These are phyloP conservation scores for Heracleum sosnowskyi DNA, from an alignment of 129 eudicot genomes.

Conservation along the genomic window DNA sequence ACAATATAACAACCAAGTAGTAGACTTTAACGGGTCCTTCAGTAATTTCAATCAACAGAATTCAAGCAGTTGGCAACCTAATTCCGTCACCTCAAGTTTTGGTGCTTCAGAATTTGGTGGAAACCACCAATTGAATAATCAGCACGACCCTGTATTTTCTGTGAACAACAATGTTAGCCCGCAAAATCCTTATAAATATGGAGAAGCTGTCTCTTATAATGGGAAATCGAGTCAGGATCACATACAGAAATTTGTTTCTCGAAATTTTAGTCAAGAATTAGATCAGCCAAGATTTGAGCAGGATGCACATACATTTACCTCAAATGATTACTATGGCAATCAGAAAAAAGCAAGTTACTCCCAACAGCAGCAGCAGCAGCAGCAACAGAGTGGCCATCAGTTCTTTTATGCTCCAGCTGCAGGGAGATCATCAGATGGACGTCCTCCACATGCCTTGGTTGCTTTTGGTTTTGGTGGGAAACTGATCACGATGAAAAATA, in stretches of 20 bases:
- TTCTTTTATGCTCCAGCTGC: slow-evolving; percentile 36
- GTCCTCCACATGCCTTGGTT: slow-evolving; percentile 90
- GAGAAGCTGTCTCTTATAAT: slow-evolving; percentile 18
- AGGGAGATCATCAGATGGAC: slow-evolving; percentile 77
- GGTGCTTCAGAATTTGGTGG: slow-evolving; percentile 21
- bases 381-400: slow-evolving; percentile 35
- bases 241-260: slow-evolving; percentile 37
- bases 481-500: slow-evolving; percentile 72
- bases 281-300: slow-evolving; percentile 33
- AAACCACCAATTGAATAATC: slow-evolving; percentile 29
- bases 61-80: slow-evolving; percentile 36
- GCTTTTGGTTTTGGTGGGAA: slow-evolving; percentile 97
- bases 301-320: slow-evolving; percentile 32
- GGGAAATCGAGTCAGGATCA: slow-evolving; percentile 32
- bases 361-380: slow-evolving; percentile 25
- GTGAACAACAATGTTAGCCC: slow-evolving; percentile 33
- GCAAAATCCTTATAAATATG: slow-evolving; percentile 31
- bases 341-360: slow-evolving; percentile 17
- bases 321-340: slow-evolving; percentile 31
- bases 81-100: slow-evolving; percentile 18
- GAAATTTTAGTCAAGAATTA: slow-evolving; percentile 31
- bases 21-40: slow-evolving; percentile 33
- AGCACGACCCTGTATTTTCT: slow-evolving; percentile 24
- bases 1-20: slow-evolving; percentile 26
- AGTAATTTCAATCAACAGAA: slow-evolving; percentile 30